Evolutionary conservation across 2,329 filamentous ascomycete species (phyloP).

Genomic region (Colletotrichum simmondsii): DNA sequence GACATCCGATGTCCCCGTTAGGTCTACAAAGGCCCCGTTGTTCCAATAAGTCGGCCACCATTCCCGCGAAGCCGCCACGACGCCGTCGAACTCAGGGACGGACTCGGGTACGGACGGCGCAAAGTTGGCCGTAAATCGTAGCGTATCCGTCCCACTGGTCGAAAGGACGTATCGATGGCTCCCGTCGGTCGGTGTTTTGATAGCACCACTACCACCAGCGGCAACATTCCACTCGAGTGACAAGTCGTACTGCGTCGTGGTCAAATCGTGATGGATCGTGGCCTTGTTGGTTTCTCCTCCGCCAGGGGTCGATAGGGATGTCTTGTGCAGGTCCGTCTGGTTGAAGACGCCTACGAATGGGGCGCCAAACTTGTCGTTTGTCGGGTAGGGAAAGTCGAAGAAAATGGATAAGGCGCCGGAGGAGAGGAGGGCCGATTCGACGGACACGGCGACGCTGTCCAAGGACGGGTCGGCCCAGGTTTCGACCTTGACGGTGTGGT

Average conservation of each 20-base stretch:
- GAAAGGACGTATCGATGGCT: conserved; percentile 57
- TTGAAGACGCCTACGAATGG: conserved; percentile 65
- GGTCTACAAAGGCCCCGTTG: conserved; percentile 62
- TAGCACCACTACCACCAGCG: conserved; percentile 38
- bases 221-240: conserved; percentile 48
- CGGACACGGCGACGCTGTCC: conserved; percentile 55
- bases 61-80: conserved; percentile 44
- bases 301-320: conserved; percentile 42
- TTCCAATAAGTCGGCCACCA: conserved; percentile 64
- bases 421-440: conserved; percentile 53
- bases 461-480: conserved; percentile 57
- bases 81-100: conserved; percentile 39
- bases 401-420: conserved; percentile 55
- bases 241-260: conserved; percentile 54
- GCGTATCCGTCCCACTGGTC: conserved; percentile 37
- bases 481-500: conserved; percentile 50
- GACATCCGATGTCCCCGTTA: conserved; percentile 50
- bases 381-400: conserved; percentile 63
- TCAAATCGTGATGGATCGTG: conserved; percentile 54
- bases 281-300: conserved; percentile 40
- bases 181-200: conserved; percentile 45
- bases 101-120: conserved; percentile 39
- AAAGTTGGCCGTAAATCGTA: conserved; percentile 46
- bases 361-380: conserved; percentile 62
- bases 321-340: conserved; percentile 55